phyloP scores from a whole-genome alignment of 116 monocot genomes.

The Zostera marina region DNA sequence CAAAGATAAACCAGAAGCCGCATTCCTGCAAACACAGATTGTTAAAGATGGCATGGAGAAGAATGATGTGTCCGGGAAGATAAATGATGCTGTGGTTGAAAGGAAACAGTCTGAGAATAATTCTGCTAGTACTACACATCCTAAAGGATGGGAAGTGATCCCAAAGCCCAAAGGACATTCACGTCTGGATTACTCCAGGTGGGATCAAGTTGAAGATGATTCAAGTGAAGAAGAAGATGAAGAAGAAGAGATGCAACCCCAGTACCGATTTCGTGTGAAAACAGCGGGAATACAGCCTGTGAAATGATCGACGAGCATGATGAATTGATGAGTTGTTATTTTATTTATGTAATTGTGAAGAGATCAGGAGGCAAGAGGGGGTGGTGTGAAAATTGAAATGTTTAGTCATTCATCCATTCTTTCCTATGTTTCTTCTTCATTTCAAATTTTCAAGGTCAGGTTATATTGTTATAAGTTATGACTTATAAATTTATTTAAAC shows the following conservation, averaged over 20 bases:
- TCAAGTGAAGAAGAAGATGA: slow-evolving; percentile 79
- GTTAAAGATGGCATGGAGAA: background rate
- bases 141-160: slow-evolving; percentile 59
- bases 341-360: too few species aligned
- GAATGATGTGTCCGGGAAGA: background rate
- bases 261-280: slow-evolving; percentile 70
- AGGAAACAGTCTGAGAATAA: background rate
- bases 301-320: slow-evolving; percentile 24
- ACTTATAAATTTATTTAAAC: too few species aligned
- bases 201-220: slow-evolving; percentile 82
- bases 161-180: slow-evolving; percentile 90
- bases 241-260: slow-evolving; percentile 49
- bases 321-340: background rate
- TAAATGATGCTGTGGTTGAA: background rate
- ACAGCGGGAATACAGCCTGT: slow-evolving; percentile 59
- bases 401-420: too few species aligned
- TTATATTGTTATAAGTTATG: too few species aligned
- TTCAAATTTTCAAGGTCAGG: too few species aligned
- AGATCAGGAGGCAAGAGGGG: too few species aligned
- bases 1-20: background rate
- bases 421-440: too few species aligned
- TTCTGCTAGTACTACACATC: slow-evolving; percentile 7
- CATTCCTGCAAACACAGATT: background rate
- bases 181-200: slow-evolving; percentile 78
- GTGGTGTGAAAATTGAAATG: too few species aligned